These are phyloP conservation scores for Dipodascopsis tothii DNA, from an alignment of 805 yeast species.

Conservation along the genomic window DNA sequence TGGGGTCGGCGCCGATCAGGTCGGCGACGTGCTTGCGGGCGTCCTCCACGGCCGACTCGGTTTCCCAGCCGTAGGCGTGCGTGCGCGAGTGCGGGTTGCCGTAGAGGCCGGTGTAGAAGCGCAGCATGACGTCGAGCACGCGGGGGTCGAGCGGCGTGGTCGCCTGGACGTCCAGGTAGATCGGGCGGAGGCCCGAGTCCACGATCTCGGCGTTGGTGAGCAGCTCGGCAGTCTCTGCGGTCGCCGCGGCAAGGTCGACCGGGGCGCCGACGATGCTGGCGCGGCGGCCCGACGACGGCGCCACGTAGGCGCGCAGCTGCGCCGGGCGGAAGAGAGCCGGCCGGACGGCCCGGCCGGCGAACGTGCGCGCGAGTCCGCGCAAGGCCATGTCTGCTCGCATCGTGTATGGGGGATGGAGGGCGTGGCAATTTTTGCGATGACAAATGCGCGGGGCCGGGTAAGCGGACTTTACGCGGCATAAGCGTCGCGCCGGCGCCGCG, in stretches of 20 bases:
- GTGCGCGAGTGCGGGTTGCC: slow-evolving; percentile 98
- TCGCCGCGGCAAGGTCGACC: too few relatives aligned
- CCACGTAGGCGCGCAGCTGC: background rate
- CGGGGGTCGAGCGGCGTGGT: slow-evolving; percentile 98
- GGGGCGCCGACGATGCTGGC: background rate
- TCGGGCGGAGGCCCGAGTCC: slow-evolving; percentile 51
- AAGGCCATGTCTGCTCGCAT: too few relatives aligned
- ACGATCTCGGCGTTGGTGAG: slow-evolving; percentile 16
- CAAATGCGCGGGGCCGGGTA: too few relatives aligned
- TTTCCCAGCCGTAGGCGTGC: slow-evolving; percentile 98
- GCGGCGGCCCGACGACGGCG: background rate
- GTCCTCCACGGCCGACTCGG: slow-evolving; percentile 80
- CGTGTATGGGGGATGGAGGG: too few relatives aligned
- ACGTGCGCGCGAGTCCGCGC: too few relatives aligned
- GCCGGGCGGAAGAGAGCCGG: too few relatives aligned
- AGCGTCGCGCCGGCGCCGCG: too few relatives aligned
- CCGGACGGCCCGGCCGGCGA: too few relatives aligned
- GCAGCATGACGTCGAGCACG: slow-evolving; percentile 80
- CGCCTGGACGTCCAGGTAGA: slow-evolving; percentile 94
- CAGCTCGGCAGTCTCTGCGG: slow-evolving; percentile 3
- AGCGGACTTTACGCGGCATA: too few relatives aligned
- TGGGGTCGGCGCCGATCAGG: slow-evolving; percentile 86
- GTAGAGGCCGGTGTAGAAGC: slow-evolving; percentile 81
- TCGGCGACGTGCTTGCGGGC: slow-evolving; percentile 79
- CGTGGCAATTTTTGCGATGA: too few relatives aligned